Conservation (phyloP, 495 filamentous ascomycete species). For the Thermothielavioides terrestris region DNA sequence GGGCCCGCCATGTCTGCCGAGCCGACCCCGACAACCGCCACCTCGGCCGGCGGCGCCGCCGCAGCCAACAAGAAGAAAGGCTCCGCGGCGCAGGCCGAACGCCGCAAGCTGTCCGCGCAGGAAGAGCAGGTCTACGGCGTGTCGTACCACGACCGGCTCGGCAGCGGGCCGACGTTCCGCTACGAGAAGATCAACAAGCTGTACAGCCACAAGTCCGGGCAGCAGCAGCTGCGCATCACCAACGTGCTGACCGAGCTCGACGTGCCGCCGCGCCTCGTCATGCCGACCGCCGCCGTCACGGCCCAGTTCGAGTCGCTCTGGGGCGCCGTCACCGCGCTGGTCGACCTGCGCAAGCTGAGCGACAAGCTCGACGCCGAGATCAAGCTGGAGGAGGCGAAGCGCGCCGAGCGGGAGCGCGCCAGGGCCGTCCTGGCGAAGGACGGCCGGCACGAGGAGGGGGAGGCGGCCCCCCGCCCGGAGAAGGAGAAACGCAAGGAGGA, state of each 20-base stretch:
- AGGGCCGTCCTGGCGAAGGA: constrained; percentile 13
- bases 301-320: constrained; percentile 77
- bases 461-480: constrained; percentile 7
- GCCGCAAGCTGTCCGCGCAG: constrained; percentile 60
- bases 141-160: constrained; percentile 75
- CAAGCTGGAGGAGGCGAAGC: constrained; percentile 56
- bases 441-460: constrained; percentile 2
- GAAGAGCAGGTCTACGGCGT: constrained; percentile 78
- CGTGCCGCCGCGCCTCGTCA: constrained; percentile 65
- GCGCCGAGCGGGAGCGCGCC: constrained; percentile 50
- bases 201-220: constrained; percentile 70
- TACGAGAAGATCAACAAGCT: constrained; percentile 76
- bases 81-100: constrained; percentile 38
- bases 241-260: constrained; percentile 70
- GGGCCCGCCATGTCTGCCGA: constrained; percentile 25
- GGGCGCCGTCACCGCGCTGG: constrained; percentile 57
- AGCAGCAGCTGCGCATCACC: constrained; percentile 73
- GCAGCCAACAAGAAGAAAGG: constrained; percentile 49
- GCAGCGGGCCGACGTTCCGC: constrained; percentile 64
- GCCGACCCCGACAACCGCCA: constrained; percentile 19
- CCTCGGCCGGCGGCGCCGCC: constrained; percentile 10
- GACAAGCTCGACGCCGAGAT: constrained; percentile 87
- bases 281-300: constrained; percentile 77
- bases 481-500: constrained; percentile 2
- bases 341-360: constrained; percentile 72